Evolutionary conservation across 371 early-diverging fungal genomes (phyloP), one percentile per base, ranked within the genome.

Genomic region (Thermomucor indicae-seudaticae): DNA sequence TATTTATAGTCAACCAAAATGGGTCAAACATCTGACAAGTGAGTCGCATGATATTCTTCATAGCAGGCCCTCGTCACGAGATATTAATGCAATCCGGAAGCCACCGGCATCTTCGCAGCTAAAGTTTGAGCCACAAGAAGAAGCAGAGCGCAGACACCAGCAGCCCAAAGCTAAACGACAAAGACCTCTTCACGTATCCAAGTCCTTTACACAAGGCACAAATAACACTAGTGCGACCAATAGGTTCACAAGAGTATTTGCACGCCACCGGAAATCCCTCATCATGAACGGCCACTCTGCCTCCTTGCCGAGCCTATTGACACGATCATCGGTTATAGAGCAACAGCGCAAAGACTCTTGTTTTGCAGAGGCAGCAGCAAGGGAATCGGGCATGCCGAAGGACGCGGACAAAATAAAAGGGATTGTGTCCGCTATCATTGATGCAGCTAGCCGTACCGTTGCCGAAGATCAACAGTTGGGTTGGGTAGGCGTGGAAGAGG

Each of bases 361-460:
- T 12, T 34, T 47, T 4, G 23, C 34, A 8, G 34, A 10, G 43
- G 25, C 19, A 16, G 16, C 22, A 24, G 25, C 25, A 20, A 17
- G 16, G 43, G 23, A n/a, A 19, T 25, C 2, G 20, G 43, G 43
- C 43, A 43, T 14, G 25, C 47, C n/a, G n/a, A 43, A 37, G 20
- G 20, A 47, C 25, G 32, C 43, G 19, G 46, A 45, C 1, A 22
- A 47, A 20, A 54, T 46, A 17, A 63, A 55, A 51, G 57, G 60
- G 16, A 63, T 63, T 17, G 52, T 63, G 10, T 60, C 60, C 22
- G 67, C 60, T 7, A 60, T 67, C 27, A 60, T 67, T 49, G 60
- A 56, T 6, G 64, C 56, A n/a, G 59, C 57, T 19, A 47, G 51
- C 16, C 29, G 41, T 4, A n/a, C n/a, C n/a, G n/a, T n/a, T n/a